Evolutionary conservation across 164 flowering plant genomes (phyloP), one percentile per base, ranked within the genome.

Genomic region (Chimonanthus salicifolius): DNA sequence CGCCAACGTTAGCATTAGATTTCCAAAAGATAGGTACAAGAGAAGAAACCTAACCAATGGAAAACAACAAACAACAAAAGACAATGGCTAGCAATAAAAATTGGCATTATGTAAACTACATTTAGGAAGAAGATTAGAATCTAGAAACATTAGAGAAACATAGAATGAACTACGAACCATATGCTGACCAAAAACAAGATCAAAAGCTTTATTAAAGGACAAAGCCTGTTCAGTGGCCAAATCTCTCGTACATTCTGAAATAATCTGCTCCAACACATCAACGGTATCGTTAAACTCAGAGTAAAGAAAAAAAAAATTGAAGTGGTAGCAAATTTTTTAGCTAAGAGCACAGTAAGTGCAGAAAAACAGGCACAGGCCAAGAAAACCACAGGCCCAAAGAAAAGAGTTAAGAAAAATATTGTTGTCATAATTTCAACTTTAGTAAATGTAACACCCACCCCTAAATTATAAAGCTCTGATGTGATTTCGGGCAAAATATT

Each of bases 11-110:
- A 76, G 85, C 73, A 71, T 78, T 73, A 68, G 87, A 87, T 69
- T 85, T 82, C 99, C 99, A 96, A 77, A 96, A 94, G 66, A 83
- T 82, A 72, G 95, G 81, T 9, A 84, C 73, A 74, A 78, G 81
- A 4, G 98, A 87, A 46, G 92, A 83, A 74, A 75, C 84, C 99
- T 95, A 76, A 62, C 76, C 49, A 68, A 67, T 11, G n/a, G 16
- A 54, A 54, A 11, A 13, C 60, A 33, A 33, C 13, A 20, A 47
- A 21, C 7, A 51, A 58, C 20, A 9, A 47, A 18, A 60, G 43
- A 45, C 49, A 62, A 47, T 60, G 9, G 60, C n/a, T 49, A 69
- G 18, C 45, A 71, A 50, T 49, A 54, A 71, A 10, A 11, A 67
- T 11, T 47, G 0, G 70, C 10, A 33, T 33, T 33, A 33, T 33